Evolutionary conservation across 2,329 filamentous ascomycete genomes (phyloP).

Genomic region (Pseudonectria foliicola): DNA sequence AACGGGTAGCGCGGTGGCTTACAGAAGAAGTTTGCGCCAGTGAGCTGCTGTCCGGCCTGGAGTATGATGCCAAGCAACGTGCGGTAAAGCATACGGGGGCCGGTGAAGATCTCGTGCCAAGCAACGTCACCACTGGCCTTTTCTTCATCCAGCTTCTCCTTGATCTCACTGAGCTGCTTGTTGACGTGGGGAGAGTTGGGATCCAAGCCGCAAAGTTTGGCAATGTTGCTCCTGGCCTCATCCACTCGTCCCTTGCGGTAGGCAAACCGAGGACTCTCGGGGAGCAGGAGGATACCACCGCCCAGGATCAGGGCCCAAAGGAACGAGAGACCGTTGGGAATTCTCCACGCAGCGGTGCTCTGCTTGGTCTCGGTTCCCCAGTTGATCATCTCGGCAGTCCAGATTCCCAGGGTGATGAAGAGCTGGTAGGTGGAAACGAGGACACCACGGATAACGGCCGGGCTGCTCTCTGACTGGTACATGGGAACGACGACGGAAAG

Average conservation of each 20-base stretch:
- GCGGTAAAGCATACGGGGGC: slow-evolving; percentile 58
- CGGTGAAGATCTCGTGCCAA: slow-evolving; percentile 58
- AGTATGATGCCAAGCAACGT: slow-evolving; percentile 55
- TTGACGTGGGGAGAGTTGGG: slow-evolving; percentile 34
- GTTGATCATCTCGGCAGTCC: slow-evolving; percentile 51
- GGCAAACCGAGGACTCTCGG: slow-evolving; percentile 47
- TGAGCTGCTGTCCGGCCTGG: slow-evolving; percentile 61
- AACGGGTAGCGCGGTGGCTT: slow-evolving; percentile 40
- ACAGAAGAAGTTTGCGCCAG: slow-evolving; percentile 60
- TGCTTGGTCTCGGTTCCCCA: slow-evolving; percentile 46
- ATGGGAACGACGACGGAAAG: slow-evolving; percentile 59
- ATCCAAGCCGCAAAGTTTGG: slow-evolving; percentile 36
- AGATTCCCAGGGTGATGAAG: slow-evolving; percentile 63
- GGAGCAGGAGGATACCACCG: slow-evolving; percentile 43
- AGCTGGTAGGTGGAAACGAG: slow-evolving; percentile 61
- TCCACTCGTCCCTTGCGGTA: slow-evolving; percentile 40
- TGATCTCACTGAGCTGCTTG: slow-evolving; percentile 45
- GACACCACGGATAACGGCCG: slow-evolving; percentile 56
- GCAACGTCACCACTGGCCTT: slow-evolving; percentile 37
- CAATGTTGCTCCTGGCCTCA: slow-evolving; percentile 42
- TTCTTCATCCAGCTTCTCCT: slow-evolving; percentile 42
- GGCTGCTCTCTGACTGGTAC: slow-evolving; percentile 62
- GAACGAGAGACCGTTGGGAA: slow-evolving; percentile 52
- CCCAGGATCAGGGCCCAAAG: slow-evolving; percentile 48
- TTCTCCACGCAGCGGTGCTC: slow-evolving; percentile 51